A percentile compares a stretch with the other conserved stretches of the same genome.
Conservation (phyloP, 2,329 filamentous ascomycete genomes). For the Aspergillus clavatus region DNA sequence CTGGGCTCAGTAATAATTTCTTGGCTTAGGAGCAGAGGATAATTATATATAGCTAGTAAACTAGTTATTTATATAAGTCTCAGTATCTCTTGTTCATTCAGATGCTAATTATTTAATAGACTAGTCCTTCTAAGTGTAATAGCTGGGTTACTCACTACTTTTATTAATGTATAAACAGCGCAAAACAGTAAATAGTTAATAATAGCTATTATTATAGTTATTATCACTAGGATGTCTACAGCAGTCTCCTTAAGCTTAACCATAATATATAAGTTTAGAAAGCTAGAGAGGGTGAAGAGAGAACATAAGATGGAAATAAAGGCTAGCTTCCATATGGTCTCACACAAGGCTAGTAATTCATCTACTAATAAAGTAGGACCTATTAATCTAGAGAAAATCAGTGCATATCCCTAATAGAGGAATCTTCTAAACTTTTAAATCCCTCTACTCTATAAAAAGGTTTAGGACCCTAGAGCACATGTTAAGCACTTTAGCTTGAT, state of each 20-base stretch:
- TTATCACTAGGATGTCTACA: constrained; percentile 25
- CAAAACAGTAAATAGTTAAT: constrained; percentile 44
- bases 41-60: constrained; percentile 55
- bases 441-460: neutral
- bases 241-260: constrained; percentile 23
- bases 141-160: constrained; percentile 48
- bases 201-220: constrained; percentile 40
- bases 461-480: neutral
- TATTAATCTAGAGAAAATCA: neutral
- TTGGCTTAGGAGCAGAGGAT: constrained; percentile 41
- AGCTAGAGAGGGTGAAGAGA: constrained; percentile 29
- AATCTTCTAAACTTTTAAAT: neutral
- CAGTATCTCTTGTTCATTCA: constrained; percentile 1
- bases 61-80: constrained; percentile 44
- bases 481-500: neutral
- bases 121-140: constrained; percentile 44
- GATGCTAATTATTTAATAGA: constrained; percentile 15
- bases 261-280: constrained; percentile 35
- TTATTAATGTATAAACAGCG: constrained; percentile 49
- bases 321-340: constrained; percentile 11
- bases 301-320: constrained; percentile 29
- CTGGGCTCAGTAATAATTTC: constrained; percentile 40
- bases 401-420: neutral
- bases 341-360: neutral
- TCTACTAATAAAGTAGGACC: neutral